Base-by-base conservation (phyloP, 495 filamentous ascomycete genomes). In the Staphylotrichum longicolle region DNA sequence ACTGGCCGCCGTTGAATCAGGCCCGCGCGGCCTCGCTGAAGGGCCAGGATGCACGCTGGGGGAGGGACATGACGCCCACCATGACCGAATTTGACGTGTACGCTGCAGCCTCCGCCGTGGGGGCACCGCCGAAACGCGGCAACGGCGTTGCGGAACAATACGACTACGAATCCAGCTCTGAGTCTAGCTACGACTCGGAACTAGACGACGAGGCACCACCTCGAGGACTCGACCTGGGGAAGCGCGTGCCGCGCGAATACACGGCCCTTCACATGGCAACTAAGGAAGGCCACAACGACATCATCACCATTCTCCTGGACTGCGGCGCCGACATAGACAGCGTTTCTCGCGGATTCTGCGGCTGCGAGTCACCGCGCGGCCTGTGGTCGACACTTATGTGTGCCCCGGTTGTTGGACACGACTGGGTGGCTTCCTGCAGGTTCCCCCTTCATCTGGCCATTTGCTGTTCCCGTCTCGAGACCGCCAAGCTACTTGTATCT, bases 391-490 rank as follows among this genome's bases (percentile, higher is more conserved):
- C 5, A 5, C 30, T 46, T 27, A 8, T 34, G 3, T 27, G 20
- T 27, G 30, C 10, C 7, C 12, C 15, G 5, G 32, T 27, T 27
- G 14, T 15, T 34, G 20, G 20, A 27, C 20, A 0, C 20, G 3
- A 11, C n/a, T 27, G 20, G 20, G 27, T 7, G 41, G 32, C 4
- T 7, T 9, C 5, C 7, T 10, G 7, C 4, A 15, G 47, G 54
- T 20, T 59, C 5, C 58, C 63, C 3, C 35, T 65, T 8, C 63
- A 65, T 11, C 15, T 65, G 10, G 58, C 63, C 47, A 62, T 65
- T 34, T 65, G 63, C n/a, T 57, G 40, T 15, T 33, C 33, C 5
- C 59, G 49, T 14, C 27, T 58, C 42, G 59, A 58, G 2, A 55
- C 53, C 0, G 63, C 58, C 47, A 62, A 58, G 33, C 33, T 62